Evolutionary conservation across 306 rosid genomes (phyloP), one percentile per base, ranked within the genome.

Genomic region (Cucurbita moschata): DNA sequence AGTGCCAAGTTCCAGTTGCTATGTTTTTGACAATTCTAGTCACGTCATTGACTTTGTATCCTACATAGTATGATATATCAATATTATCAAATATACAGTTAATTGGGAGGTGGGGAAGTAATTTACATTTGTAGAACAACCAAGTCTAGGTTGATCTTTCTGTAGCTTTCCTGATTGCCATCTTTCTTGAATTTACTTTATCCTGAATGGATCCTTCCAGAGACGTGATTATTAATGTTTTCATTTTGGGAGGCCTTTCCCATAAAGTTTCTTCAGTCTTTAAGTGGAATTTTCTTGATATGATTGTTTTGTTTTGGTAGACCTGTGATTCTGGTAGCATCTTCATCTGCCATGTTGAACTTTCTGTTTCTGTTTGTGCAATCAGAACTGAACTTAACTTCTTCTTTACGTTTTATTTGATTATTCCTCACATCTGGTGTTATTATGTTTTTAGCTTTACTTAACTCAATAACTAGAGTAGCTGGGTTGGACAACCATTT

Each of bases 1-100:
- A 43, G 75, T 52, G 39, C 98, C 96, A 54, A 78, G 53, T 81
- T 88, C 97, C 78, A 89, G 82, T 68, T 94, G 98, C 88, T 94
- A 89, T 70, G 88, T 80, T 60, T 76, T 94, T 54, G 82, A 94
- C 44, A 87, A 94, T 73, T 83, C 97, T 37, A 94, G 98, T 82
- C 97, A 82, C 70, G 56, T 94, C 67, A 87, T 90, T 64, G 98
- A 94, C 86, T 94, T 90, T 75, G 98, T 90, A 90, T 90, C 96
- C 96, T 84, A 26, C 76, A 11, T 19, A 15, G 37, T 12, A 69
- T 56, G 49, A 66, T 84, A 39, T 64, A 38, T 46, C 35, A 30
- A 30, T 30, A 52, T 44, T 8, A 46, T 39, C 57, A 37, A 50
- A 70, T 70, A 6, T 8, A 30, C 60, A 70, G 35, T 70, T 51